Evolutionary conservation across 2,329 filamentous ascomycete genomes (phyloP).

Genomic region (Verticillium albo-atrum): DNA sequence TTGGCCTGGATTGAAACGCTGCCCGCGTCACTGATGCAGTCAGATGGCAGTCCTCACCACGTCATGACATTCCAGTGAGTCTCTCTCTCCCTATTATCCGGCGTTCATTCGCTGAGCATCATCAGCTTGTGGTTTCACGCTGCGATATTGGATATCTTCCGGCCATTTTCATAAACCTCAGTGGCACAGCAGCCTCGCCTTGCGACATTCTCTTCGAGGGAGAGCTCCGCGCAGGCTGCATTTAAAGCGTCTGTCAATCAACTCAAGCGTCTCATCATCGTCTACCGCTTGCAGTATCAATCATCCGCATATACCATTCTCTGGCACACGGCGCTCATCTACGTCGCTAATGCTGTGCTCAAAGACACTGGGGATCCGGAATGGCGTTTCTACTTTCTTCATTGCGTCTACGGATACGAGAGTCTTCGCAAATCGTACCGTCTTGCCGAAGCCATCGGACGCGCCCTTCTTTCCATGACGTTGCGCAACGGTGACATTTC

Average conservation of each 20-base stretch:
- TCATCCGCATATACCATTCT: conserved; percentile 30
- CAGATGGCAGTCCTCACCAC: conserved; percentile 23
- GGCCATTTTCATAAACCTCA: conserved; percentile 16
- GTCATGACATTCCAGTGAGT: conserved; percentile 31
- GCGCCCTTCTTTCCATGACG: conserved; percentile 29
- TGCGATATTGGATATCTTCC: conserved; percentile 31
- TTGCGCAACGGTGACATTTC: conserved; percentile 26
- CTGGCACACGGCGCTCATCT: conserved; percentile 35
- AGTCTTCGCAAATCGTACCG: conserved; percentile 27
- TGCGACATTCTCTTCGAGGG: conserved; percentile 23
- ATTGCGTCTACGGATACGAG: conserved; percentile 34
- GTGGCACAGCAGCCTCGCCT: conserved; percentile 8
- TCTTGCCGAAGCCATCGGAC: conserved; percentile 27
- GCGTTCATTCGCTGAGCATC: background rate
- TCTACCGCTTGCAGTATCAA: conserved; percentile 26
- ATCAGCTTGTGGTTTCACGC: conserved; percentile 35
- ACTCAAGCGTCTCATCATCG: conserved; percentile 30
- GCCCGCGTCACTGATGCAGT: conserved; percentile 18
- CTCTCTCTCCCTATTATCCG: background rate
- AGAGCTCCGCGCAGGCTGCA: conserved; percentile 22
- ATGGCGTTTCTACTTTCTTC: conserved; percentile 29
- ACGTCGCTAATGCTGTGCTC: conserved; percentile 32
- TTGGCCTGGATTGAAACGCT: conserved; percentile 30
- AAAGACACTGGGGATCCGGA: conserved; percentile 20
- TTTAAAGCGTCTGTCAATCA: conserved; percentile 30